Percentiles rank a stretch among this genome's conserved stretches.
phyloP scores from a whole-genome alignment of 345 rosid genomes.

The Arabis alpina region DNA sequence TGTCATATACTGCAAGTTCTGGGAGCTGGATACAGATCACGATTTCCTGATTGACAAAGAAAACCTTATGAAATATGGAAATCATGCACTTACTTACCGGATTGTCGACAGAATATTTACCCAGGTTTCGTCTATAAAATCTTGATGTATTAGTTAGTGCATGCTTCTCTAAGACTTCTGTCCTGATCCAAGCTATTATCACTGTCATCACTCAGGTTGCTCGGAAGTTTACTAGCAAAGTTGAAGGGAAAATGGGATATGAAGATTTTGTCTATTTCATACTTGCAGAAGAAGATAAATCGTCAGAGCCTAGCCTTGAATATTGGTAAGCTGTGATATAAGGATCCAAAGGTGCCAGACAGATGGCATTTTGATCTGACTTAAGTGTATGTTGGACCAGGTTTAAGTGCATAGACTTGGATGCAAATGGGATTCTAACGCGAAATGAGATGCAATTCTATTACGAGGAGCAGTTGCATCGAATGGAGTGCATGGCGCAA shows the following conservation, averaged over 20 bases:
- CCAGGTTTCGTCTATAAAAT: conserved; percentile 62
- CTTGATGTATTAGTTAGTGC: not conserved
- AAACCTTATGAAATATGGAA: conserved; percentile 95
- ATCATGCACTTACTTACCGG: conserved; percentile 97
- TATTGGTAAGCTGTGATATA: conserved; percentile 63
- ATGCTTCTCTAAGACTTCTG: not conserved
- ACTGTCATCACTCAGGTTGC: conserved; percentile 57
- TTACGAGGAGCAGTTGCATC: conserved; percentile 96
- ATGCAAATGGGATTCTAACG: conserved; percentile 84
- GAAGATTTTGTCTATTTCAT: conserved; percentile 98
- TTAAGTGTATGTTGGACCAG: conserved; percentile 45
- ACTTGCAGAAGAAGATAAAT: conserved; percentile 94
- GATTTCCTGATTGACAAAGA: conserved; percentile 97
- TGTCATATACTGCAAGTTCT: conserved; percentile 97
- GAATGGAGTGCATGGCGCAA: conserved; percentile 99
- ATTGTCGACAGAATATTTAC: conserved; percentile 95
- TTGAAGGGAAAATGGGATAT: conserved; percentile 95
- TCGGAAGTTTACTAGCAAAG: conserved; percentile 82
- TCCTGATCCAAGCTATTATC: conserved; percentile 1
- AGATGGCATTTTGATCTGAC: conserved; percentile 26
- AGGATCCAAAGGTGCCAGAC: not conserved
- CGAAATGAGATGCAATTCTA: conserved; percentile 90
- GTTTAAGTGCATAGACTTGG: conserved; percentile 97
- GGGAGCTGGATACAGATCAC: conserved; percentile 97
- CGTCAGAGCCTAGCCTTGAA: conserved; percentile 96